A percentile compares a stretch with the other conserved stretches of the same genome.
These are phyloP conservation scores for Chaetomium strumarium DNA, from an alignment of 2,329 filamentous ascomycete species.

Conservation along the genomic window DNA sequence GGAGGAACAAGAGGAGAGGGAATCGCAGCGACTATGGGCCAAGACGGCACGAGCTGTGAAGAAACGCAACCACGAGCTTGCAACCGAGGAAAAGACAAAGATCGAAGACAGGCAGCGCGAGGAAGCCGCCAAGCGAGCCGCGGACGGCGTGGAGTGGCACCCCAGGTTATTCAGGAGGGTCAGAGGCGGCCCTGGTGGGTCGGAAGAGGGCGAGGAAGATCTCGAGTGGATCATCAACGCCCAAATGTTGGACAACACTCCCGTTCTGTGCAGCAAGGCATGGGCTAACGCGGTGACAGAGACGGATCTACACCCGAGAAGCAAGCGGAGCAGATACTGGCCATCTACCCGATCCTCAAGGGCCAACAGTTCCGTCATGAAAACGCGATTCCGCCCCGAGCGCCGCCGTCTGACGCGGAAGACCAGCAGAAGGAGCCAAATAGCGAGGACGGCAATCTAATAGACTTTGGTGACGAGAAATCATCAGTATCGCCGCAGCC, in stretches of 20 bases:
- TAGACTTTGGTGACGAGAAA: conserved; percentile 49
- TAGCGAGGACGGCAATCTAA: conserved; percentile 39
- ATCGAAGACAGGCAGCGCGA: conserved; percentile 90
- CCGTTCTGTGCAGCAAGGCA: neutral
- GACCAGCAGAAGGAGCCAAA: conserved; percentile 14
- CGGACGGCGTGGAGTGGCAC: conserved; percentile 79
- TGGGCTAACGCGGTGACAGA: conserved; percentile 32
- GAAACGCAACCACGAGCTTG: conserved; percentile 76
- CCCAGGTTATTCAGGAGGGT: conserved; percentile 79
- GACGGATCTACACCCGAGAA: conserved; percentile 61
- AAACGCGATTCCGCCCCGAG: conserved; percentile 51
- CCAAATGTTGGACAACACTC: conserved; percentile 57
- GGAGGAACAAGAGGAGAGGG: conserved; percentile 79
- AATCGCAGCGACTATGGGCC: conserved; percentile 84
- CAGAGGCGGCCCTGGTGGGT: conserved; percentile 60
- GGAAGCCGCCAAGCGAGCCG: conserved; percentile 73
- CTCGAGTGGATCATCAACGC: conserved; percentile 94
- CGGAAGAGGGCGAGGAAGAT: conserved; percentile 78
- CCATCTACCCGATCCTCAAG: conserved; percentile 76
- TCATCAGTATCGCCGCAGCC: conserved; percentile 1
- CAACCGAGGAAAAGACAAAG: conserved; percentile 93
- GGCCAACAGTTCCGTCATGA: conserved; percentile 59
- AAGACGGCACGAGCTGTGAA: conserved; percentile 77
- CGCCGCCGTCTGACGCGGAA: conserved; percentile 21
- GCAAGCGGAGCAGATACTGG: conserved; percentile 74